phyloP scores from a whole-genome alignment of 176 grass and related monocot species.

The Carex pumila region DNA sequence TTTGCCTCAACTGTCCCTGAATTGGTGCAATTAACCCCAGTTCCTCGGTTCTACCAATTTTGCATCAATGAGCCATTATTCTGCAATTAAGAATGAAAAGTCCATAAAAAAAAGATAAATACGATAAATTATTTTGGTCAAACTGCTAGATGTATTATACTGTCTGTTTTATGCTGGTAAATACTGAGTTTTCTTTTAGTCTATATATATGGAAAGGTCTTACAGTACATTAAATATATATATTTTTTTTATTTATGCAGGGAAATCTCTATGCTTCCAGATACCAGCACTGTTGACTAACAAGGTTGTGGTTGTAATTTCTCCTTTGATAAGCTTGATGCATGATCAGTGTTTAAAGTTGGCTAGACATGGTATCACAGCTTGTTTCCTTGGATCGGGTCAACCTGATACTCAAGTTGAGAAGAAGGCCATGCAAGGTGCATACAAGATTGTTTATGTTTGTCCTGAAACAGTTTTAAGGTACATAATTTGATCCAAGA shows the following conservation, averaged over 20 bases:
- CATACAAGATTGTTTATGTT: slow-evolving; percentile 93
- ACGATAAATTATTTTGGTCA: background rate
- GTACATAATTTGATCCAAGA: slow-evolving; percentile 17
- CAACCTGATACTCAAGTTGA: slow-evolving; percentile 77
- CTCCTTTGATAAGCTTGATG: slow-evolving; percentile 98
- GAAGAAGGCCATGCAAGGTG: slow-evolving; percentile 80
- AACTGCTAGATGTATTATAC: background rate
- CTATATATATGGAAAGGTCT: background rate
- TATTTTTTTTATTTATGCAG: slow-evolving; percentile 29
- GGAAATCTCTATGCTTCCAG: slow-evolving; percentile 95
- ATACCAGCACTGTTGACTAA: slow-evolving; percentile 71
- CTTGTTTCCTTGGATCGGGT: slow-evolving; percentile 95
- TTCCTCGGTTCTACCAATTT: background rate
- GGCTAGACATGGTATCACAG: slow-evolving; percentile 71
- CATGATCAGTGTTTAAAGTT: slow-evolving; percentile 92
- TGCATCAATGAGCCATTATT: background rate
- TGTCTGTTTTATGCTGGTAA: background rate
- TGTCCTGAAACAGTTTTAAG: slow-evolving; percentile 94
- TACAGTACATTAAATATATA: background rate
- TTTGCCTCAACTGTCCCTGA: background rate
- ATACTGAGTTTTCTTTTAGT: background rate
- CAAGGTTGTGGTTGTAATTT: slow-evolving; percentile 82
- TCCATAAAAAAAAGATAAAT: background rate
- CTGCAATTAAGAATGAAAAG: background rate
- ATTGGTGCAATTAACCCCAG: background rate